Evolutionary conservation across 148 eudicot species (phyloP).

Genomic region (Dysphania ambrosioides): DNA sequence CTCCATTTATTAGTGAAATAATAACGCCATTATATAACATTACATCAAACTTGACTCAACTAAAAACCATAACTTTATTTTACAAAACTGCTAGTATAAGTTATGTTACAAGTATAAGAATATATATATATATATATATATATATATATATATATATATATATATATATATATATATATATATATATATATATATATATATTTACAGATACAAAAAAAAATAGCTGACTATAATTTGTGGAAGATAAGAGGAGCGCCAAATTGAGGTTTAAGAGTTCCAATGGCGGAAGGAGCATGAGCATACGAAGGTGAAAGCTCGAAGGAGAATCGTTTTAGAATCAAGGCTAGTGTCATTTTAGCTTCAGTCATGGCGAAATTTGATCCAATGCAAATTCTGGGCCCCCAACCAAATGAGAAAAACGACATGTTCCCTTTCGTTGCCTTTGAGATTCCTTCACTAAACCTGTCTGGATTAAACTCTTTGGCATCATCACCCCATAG

Average conservation of each 20-base stretch:
- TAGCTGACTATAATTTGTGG: background rate
- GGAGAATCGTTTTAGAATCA: background rate
- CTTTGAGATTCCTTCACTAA: conserved; percentile 21
- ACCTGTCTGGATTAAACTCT: conserved; percentile 36
- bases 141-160: too few species aligned
- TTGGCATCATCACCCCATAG: conserved; percentile 37
- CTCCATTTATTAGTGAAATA: too few species aligned
- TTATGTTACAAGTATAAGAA: too few species aligned
- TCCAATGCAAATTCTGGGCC: conserved; percentile 41
- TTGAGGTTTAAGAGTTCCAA: background rate
- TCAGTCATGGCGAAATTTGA: conserved; percentile 38
- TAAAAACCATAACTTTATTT: too few species aligned
- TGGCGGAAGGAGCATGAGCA: background rate
- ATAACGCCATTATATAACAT: too few species aligned
- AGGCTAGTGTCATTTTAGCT: conserved; percentile 23
- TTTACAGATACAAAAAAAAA: too few species aligned
- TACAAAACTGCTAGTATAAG: too few species aligned
- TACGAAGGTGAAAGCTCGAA: conserved; percentile 14
- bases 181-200: too few species aligned
- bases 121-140: too few species aligned
- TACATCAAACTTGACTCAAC: too few species aligned
- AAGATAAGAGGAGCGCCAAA: conserved; percentile 7
- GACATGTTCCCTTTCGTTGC: conserved; percentile 24
- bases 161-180: too few species aligned
- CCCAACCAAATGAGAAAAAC: conserved; percentile 31